Evolutionary conservation across 257 asterid species (phyloP).

Genomic region (Solanum chmielewskii): DNA sequence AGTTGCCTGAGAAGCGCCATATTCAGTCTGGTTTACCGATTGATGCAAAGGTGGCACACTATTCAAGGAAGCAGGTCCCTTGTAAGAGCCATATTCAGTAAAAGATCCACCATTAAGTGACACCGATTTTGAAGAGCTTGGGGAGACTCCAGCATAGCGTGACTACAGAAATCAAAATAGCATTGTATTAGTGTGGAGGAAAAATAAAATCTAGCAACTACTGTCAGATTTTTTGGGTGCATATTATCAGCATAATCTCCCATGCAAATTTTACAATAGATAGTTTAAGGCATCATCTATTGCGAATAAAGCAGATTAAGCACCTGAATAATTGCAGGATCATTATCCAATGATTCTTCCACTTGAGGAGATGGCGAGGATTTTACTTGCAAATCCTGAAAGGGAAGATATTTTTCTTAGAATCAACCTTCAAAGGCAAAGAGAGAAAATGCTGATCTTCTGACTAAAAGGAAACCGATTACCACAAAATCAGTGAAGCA

Average conservation of each 20-base stretch:
- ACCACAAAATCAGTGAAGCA: not conserved
- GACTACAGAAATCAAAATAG: conserved; percentile 26
- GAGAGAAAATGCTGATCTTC: not conserved
- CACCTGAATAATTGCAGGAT: conserved; percentile 82
- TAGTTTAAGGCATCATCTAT: not conserved
- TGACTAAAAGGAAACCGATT: not conserved
- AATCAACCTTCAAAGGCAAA: not conserved
- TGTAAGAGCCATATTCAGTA: conserved; percentile 19
- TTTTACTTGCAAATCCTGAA: conserved; percentile 68
- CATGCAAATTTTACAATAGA: not conserved
- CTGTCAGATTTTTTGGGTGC: not conserved
- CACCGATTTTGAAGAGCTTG: conserved; percentile 26
- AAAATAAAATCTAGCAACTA: not conserved
- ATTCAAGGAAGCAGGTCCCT: conserved; percentile 25
- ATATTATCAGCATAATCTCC: not conserved
- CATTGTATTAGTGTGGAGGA: not conserved
- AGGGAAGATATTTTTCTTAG: not conserved
- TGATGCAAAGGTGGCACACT: conserved; percentile 21
- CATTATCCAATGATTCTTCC: conserved; percentile 44
- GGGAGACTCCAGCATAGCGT: conserved; percentile 19
- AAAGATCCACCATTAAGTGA: conserved; percentile 30
- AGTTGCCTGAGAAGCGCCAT: conserved; percentile 20
- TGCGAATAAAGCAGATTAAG: not conserved
- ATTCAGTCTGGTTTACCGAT: conserved; percentile 30
- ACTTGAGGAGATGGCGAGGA: conserved; percentile 33